phyloP scores from a whole-genome alignment of 768 basidiomycete species.

The Fomitopsis pulvina region DNA sequence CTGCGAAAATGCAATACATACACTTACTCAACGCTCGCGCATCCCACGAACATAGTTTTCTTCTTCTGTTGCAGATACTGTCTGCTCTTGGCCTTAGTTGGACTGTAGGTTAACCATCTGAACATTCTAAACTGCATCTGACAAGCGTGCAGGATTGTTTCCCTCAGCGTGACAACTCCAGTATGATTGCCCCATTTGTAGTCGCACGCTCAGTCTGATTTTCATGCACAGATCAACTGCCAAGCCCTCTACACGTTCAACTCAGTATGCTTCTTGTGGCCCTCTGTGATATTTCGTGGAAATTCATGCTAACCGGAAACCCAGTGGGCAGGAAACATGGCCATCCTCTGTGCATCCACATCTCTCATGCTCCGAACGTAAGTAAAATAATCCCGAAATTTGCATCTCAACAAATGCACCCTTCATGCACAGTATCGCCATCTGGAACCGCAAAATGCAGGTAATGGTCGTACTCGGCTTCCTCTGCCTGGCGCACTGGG shows the following conservation, averaged over 20 bases:
- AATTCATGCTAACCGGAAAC: background rate
- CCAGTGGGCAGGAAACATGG: slow-evolving; percentile 60
- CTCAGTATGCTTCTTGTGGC: slow-evolving; percentile 36
- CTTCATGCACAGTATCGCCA: slow-evolving; percentile 45
- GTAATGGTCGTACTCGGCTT: slow-evolving; percentile 44
- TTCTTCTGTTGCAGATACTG: slow-evolving; percentile 70
- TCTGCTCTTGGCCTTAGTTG: slow-evolving; percentile 58
- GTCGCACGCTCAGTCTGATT: background rate
- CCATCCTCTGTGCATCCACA: slow-evolving; percentile 58
- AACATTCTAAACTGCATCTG: background rate
- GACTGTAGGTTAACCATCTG: slow-evolving; percentile 39
- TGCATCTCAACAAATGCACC: slow-evolving; percentile 10
- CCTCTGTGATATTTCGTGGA: background rate
- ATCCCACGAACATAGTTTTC: slow-evolving; percentile 34
- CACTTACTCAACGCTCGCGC: background rate
- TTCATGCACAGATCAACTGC: slow-evolving; percentile 44
- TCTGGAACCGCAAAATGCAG: slow-evolving; percentile 57
- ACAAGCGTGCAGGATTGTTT: slow-evolving; percentile 41
- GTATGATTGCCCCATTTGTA: slow-evolving; percentile 23
- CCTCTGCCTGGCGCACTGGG: slow-evolving; percentile 60
- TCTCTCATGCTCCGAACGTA: slow-evolving; percentile 69
- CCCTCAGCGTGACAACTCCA: slow-evolving; percentile 42
- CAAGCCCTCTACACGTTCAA: slow-evolving; percentile 65
- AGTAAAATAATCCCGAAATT: slow-evolving; percentile 13
- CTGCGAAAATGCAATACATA: background rate